Evolutionary conservation across 495 filamentous ascomycete genomes (phyloP), one percentile per base, ranked within the genome.

Genomic region (Lasiosphaeria ovina): DNA sequence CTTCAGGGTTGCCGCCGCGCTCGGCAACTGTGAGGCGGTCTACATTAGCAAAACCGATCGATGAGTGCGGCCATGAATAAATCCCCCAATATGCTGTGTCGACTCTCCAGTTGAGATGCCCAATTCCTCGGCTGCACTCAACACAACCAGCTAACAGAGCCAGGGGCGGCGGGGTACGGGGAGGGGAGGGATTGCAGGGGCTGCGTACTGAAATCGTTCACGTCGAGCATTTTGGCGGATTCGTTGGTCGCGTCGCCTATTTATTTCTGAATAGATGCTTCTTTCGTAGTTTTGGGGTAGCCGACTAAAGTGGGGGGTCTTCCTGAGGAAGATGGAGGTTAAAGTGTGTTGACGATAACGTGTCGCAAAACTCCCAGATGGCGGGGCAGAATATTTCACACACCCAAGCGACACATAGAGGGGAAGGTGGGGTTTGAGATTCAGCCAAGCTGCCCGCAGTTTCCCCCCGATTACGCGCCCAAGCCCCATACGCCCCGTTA

Each of bases 1-100:
- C 84, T 60, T 93, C 86, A 11, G 91, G 89, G 76, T 97, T 83
- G 62, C 94, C 95, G 63, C 93, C 94, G 61, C 91, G 87, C 68
- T 96, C 90, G 66, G 81, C 77, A 73, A 98, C 69, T 72, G 57
- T 49, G 57, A 10, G 86, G 76, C 92, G 92, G 67, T 90, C 89
- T 24, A 64, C 83, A 78, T 91, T 60, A 96, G 81, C 90, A 91
- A 91, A 14, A 14, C 12, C 7, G 12, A 8, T n/a, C 16, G 44
- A 47, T 2, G 44, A 11, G 59, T 3, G 36, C 11, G 42, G 9
- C 32, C 11, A 35, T 32, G 40, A 44, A 11, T 32, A 35, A 35
- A n/a, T 47, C 44, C 44, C 7, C 44, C 32, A 51, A 51, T 24
- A 24, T 24, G 0, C 24, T 24, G 49, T 31, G n/a, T 51, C n/a